Evolutionary conservation across 2,329 filamentous ascomycete genomes (phyloP), one percentile per base, ranked within the genome.

Genomic region (Fusarium dlaminii): DNA sequence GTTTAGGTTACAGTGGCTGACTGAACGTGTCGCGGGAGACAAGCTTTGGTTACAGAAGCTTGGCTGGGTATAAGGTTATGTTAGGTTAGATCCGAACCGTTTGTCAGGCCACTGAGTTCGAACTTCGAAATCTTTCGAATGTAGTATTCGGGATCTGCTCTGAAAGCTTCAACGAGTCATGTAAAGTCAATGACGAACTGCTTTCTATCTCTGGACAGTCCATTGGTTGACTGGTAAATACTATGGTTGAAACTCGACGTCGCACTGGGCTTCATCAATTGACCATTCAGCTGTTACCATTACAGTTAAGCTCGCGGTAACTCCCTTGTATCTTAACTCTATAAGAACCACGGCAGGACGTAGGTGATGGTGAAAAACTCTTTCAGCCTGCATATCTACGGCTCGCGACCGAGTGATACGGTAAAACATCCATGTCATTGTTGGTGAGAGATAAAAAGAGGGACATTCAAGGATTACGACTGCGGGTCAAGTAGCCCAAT

Each of bases 401-500:
- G 34, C 43, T 37, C 15, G 32, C 42, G 32, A 56, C 34, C 27
- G 34, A 45, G 45, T 52, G 43, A 65, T 40, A 30, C 40, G 30
- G 55, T 20, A 51, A 49, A 56, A n/a, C 20, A 70, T 54, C 59
- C 59, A 52, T 65, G 60, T 66, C 56, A 37, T 49, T 62, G 56
- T 57, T 48, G 27, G 36, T 49, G 56, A 59, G 66, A 74, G 61
- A 70, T 58, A 58, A 73, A 73, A 55, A 67, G n/a, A 46, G 67
- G 56, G 59, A 49, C 29, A 69, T 63, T 56, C 48, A 70, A 67
- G 70, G 70, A 58, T 69, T 67, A 39, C 46, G 27, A 59, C 40
- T 74, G 70, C 61, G 70, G 70, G 70, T 63, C 70, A 62, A 59
- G 8, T 57, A 43, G 54, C 70, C 70, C 34, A 67, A 73, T 74